Conservation (phyloP, 805 yeast species). For the Barnettozyma sucrosica region DNA sequence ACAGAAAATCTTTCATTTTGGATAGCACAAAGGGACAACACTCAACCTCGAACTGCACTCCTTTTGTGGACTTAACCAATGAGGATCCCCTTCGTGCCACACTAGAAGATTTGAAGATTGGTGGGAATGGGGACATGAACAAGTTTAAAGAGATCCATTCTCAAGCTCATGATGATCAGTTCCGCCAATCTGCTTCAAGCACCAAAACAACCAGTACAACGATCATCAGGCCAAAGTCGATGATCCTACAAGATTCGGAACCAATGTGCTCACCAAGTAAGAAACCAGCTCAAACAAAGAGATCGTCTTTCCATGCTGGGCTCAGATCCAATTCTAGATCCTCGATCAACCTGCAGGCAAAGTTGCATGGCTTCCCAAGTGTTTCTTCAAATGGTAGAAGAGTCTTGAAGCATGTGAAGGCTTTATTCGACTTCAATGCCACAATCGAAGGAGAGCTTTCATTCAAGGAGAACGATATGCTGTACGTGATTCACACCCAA, state of each 20-base stretch:
- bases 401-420: constrained; percentile 46
- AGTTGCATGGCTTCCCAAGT: constrained; percentile 37
- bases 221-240: constrained; percentile 25
- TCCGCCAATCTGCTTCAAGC: constrained; percentile 17
- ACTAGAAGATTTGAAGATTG: constrained; percentile 37
- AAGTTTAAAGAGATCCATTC: constrained; percentile 30
- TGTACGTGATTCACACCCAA: constrained; percentile 49
- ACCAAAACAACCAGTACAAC: constrained; percentile 19
- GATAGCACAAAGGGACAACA: constrained; percentile 9
- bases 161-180: constrained; percentile 1
- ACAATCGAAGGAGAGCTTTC: constrained; percentile 55
- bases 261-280: constrained; percentile 6
- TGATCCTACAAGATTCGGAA: constrained; percentile 15
- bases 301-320: constrained; percentile 26
- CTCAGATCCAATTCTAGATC: constrained; percentile 22
- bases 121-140: constrained; percentile 38
- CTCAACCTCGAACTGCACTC: background rate
- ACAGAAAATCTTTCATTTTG: constrained; percentile 23
- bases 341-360: constrained; percentile 21
- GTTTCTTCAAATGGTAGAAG: constrained; percentile 47
- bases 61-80: constrained; percentile 14
- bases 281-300: constrained; percentile 9
- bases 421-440: constrained; percentile 54
- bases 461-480: constrained; percentile 51
- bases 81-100: constrained; percentile 52